Conservation (phyloP, 1,139 yeast genomes). For the Pichia sp. region DNA sequence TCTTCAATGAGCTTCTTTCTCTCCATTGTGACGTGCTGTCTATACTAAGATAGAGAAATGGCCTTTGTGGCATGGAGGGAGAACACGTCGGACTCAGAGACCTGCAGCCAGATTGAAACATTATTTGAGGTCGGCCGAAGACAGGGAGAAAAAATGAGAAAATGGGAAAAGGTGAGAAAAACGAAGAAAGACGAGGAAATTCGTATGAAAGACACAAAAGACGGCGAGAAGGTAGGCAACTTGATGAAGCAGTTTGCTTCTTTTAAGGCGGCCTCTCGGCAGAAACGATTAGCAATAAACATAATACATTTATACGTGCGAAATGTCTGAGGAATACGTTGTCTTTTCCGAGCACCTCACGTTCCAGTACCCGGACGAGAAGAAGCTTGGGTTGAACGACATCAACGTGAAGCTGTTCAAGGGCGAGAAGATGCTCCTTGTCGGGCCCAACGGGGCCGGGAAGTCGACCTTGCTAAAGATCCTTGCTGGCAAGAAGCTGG, state of each 20-base stretch:
- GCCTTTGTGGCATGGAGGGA: too few relatives aligned
- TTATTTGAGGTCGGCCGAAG: neutral
- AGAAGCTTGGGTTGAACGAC: slow-evolving; percentile 66
- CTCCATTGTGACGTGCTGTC: slow-evolving; percentile 2
- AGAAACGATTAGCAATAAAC: too few relatives aligned
- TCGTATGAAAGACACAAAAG: too few relatives aligned
- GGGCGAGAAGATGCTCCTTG: slow-evolving; percentile 69
- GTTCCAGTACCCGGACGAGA: slow-evolving; percentile 62
- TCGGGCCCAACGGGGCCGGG: slow-evolving; percentile 98
- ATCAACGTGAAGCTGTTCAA: slow-evolving; percentile 59
- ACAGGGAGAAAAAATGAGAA: neutral
- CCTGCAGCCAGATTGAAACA: neutral
- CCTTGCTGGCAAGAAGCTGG: slow-evolving; percentile 86
- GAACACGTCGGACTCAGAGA: too few relatives aligned
- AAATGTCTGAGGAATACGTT: slow-evolving; percentile 35
- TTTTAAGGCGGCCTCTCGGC: too few relatives aligned
- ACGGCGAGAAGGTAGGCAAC: too few relatives aligned
- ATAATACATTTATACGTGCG: too few relatives aligned
- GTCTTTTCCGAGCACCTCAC: slow-evolving; percentile 64
- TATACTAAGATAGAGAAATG: too few relatives aligned
- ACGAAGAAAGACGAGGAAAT: neutral
- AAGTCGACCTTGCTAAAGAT: slow-evolving; percentile 82
- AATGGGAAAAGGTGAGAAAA: neutral
- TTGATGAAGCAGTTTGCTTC: too few relatives aligned
- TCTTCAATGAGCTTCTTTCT: slow-evolving; percentile 4